Evolutionary conservation across 768 basidiomycete species (phyloP).

Genomic region (Amylocystis lapponica): DNA sequence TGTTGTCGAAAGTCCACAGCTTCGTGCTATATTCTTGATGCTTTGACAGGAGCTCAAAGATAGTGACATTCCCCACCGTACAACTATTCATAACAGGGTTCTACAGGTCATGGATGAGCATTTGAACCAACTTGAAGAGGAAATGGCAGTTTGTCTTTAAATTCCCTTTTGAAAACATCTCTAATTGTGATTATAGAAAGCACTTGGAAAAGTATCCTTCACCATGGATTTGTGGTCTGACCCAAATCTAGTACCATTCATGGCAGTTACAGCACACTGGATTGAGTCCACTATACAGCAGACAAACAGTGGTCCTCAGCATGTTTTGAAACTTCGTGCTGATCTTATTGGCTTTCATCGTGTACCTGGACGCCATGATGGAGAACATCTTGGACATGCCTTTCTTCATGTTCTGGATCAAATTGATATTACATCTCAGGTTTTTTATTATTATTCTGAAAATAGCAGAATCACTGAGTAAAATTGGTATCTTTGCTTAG

Average conservation of each 20-base stretch:
- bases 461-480: neutral
- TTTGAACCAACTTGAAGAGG: neutral
- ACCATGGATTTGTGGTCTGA: constrained; percentile 33
- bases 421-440: constrained; percentile 24
- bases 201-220: constrained; percentile 29
- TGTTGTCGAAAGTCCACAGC: constrained; percentile 21
- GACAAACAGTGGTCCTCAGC: neutral
- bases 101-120: constrained; percentile 1
- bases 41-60: constrained; percentile 19
- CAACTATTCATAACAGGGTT: constrained; percentile 6
- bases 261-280: constrained; percentile 41
- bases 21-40: constrained; percentile 23
- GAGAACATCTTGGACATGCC: constrained; percentile 30
- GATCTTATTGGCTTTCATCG: constrained; percentile 33
- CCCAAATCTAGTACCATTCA: constrained; percentile 28
- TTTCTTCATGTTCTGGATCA: constrained; percentile 29
- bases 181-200: constrained; percentile 13
- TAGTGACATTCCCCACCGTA: constrained; percentile 24
- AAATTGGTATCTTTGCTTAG: constrained; percentile 17
- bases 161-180: neutral
- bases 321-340: constrained; percentile 17
- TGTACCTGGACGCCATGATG: constrained; percentile 33
- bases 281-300: constrained; percentile 16
- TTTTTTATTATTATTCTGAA: constrained; percentile 8
- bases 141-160: constrained; percentile 1